Conservation (phyloP, 192 early-diverging fungal species). For the Chytriomyces sp. region DNA sequence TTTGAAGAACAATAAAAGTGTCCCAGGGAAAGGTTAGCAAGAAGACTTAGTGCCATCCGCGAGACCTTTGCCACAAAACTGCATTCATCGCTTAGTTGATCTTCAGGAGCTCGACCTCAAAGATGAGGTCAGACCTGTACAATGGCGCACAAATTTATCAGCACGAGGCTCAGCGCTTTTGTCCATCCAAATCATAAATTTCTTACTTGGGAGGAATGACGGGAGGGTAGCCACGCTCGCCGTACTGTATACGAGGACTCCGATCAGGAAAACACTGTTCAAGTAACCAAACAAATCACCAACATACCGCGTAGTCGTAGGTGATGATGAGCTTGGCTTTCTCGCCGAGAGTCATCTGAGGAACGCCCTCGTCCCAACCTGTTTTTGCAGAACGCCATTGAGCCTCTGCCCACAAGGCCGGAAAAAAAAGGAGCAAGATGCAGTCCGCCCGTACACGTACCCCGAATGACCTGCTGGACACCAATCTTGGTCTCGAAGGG, state of each 20-base stretch:
- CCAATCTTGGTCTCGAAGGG: slow-evolving; percentile 91
- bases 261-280: slow-evolving; percentile 7
- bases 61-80: neutral
- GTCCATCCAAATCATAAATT: neutral
- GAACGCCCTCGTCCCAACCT: slow-evolving; percentile 85
- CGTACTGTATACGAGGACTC: too few species aligned
- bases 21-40: too few species aligned
- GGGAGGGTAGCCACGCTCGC: slow-evolving; percentile 71
- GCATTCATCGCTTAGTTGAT: slow-evolving; percentile 12
- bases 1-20: too few species aligned
- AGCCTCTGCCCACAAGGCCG: neutral
- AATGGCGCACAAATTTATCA: neutral
- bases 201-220: slow-evolving; percentile 14
- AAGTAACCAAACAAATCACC: slow-evolving; percentile 8
- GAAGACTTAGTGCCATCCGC: too few species aligned
- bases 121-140: slow-evolving; percentile 77
- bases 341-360: slow-evolving; percentile 91
- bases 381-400: neutral
- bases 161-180: neutral
- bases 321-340: slow-evolving; percentile 81
- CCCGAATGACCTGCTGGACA: slow-evolving; percentile 89
- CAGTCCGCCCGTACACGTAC: slow-evolving; percentile 64
- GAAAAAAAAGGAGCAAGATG: neutral
- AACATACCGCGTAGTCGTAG: slow-evolving; percentile 71
- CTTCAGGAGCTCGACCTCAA: slow-evolving; percentile 66